These are phyloP conservation scores for Crithidia thermophila DNA, from an alignment of 208 protist genomes.

Conservation along the genomic window DNA sequence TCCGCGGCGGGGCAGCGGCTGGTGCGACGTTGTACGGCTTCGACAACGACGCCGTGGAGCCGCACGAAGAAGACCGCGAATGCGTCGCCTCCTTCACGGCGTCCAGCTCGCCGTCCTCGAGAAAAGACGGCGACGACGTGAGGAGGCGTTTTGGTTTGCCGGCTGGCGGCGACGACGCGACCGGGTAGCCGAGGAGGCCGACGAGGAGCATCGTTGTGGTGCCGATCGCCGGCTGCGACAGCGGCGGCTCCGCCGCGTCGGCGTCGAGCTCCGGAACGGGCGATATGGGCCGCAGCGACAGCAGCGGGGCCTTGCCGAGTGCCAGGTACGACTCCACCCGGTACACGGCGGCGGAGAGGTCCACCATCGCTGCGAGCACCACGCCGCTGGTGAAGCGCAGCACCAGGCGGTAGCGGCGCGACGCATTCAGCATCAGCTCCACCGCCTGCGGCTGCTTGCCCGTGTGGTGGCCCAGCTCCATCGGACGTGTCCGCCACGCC, in stretches of 20 bases:
- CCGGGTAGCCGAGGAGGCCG: slow-evolving; percentile 38
- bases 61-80: slow-evolving; percentile 7
- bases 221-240: slow-evolving; percentile 25
- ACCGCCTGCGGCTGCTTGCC: slow-evolving; percentile 50
- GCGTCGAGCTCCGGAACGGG: slow-evolving; percentile 18
- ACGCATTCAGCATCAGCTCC: slow-evolving; percentile 39
- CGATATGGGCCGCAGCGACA: slow-evolving; percentile 41
- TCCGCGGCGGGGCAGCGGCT: background rate
- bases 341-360: slow-evolving; percentile 46
- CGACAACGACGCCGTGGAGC: background rate
- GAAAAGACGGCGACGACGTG: slow-evolving; percentile 5
- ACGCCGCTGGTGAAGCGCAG: slow-evolving; percentile 58
- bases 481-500: slow-evolving; percentile 49
- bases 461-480: slow-evolving; percentile 58
- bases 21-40: background rate
- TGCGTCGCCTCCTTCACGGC: background rate
- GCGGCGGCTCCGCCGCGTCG: background rate
- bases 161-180: background rate
- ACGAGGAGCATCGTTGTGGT: slow-evolving; percentile 39
- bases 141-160: background rate
- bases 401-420: slow-evolving; percentile 72
- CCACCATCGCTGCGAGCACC: slow-evolving; percentile 70
- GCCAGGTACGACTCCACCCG: slow-evolving; percentile 76
- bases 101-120: slow-evolving; percentile 11
- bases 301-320: slow-evolving; percentile 44